phyloP scores from a whole-genome alignment of 1,139 yeast species.

The Geotrichum klebahnii region DNA sequence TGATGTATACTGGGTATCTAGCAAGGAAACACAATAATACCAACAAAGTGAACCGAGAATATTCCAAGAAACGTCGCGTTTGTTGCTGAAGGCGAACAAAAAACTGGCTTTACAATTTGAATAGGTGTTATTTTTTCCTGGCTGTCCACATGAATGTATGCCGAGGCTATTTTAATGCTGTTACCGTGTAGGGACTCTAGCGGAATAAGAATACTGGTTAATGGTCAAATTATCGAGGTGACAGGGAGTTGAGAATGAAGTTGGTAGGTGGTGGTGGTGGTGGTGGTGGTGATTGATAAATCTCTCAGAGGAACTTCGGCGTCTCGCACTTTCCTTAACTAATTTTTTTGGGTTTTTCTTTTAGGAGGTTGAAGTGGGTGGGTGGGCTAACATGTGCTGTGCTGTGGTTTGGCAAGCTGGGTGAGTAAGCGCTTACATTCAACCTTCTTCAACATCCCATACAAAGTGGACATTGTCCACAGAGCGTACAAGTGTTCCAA shows the following conservation, averaged over 20 bases:
- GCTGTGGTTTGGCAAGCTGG: not conserved
- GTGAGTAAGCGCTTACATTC: not conserved
- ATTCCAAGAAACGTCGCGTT: not conserved
- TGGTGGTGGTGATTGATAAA: not conserved
- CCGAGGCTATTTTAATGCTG: too few relatives aligned
- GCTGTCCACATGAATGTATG: not conserved
- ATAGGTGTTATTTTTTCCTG: not conserved
- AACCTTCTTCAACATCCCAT: not conserved
- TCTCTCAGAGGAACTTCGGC: not conserved
- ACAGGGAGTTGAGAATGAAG: not conserved
- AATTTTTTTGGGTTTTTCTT: not conserved
- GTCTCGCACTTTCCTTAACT: not conserved
- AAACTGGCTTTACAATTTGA: not conserved
- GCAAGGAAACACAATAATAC: not conserved
- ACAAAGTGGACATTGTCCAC: too few relatives aligned
- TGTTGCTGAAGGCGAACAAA: not conserved
- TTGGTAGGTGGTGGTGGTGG: not conserved
- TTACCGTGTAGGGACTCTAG: too few relatives aligned
- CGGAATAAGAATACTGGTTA: too few relatives aligned
- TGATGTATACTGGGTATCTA: too few relatives aligned
- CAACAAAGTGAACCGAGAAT: not conserved
- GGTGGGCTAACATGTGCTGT: not conserved
- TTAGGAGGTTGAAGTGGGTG: not conserved
- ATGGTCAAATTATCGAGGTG: too few relatives aligned
- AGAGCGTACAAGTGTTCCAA: not conserved